Base-by-base conservation (phyloP, 2,329 filamentous ascomycete species). In the Colletotrichum simmondsii region DNA sequence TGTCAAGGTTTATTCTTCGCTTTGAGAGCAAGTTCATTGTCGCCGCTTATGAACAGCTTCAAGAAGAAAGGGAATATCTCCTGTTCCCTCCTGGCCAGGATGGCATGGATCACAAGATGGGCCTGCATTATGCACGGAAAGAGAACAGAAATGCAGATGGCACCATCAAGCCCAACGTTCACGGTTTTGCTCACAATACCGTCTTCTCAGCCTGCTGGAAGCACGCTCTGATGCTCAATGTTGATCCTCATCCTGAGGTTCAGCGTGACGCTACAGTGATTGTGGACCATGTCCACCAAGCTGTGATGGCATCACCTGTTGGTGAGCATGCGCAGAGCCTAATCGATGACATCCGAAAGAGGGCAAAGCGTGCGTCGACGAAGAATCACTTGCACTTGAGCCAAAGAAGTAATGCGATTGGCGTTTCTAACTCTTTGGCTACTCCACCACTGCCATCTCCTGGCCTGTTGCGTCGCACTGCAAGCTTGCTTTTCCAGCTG, bases 181-280 rank as follows among this genome's bases (percentile, higher is more conserved):
- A 90, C 57, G 89, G 90, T 1, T 82, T 94, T 12, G 95, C 95
- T 14, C 92, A 94, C 75, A 97, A 97, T 79, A 98, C 95, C 0
- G 94, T 98, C 22, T 98, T 97, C 81, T 93, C 95, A 35, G 94
- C 95, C 1, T 93, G 97, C 74, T 99, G 97, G 97, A 97, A 97
- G 81, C 94, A 98, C 78, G 88, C 97, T 56, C 86, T 98, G 72
- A 94, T 97, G 74, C 88, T 98, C 81, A 96, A 95, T 57, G 94
- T 97, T 22, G 97, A 99, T 79, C 96, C 97, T 53, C 95, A 98
- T 79, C 95, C 96, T 1, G 96, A 98, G 79, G 94, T 98, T 42
- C 94, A 97, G 75, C 90, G 93, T 75, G 94, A 97, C 80, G 96
- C 95, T 11, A 92, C 91, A 6, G 88, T 93, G n/a, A 92, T 98